Percentiles rank a stretch among this genome's conserved stretches.
Conservation (phyloP, 78 protist genomes). For the Guillardia theta region DNA sequence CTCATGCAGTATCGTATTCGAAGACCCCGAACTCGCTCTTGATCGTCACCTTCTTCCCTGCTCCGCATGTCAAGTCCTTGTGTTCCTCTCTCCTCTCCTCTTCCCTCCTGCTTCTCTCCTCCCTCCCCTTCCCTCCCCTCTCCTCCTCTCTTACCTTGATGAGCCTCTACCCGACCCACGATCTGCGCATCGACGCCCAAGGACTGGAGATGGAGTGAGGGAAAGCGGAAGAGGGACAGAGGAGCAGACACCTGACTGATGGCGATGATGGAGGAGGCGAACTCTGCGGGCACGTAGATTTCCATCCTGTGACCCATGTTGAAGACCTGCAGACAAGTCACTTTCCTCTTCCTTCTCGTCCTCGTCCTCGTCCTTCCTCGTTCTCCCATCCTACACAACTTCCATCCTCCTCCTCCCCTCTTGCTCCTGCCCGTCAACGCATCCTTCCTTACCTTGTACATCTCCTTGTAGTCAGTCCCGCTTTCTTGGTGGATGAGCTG, state of each 20-base stretch:
- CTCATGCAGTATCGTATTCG: not conserved
- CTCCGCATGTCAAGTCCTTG: not conserved
- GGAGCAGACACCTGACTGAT: not conserved
- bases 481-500: not conserved
- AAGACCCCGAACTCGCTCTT: constrained; percentile 22
- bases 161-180: not conserved
- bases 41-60: constrained; percentile 39
- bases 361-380: not conserved
- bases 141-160: too few relatives aligned
- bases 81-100: not conserved
- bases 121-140: too few relatives aligned
- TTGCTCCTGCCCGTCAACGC: too few relatives aligned
- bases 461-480: constrained; percentile 55
- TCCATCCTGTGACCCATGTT: constrained; percentile 61
- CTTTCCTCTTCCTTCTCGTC: not conserved
- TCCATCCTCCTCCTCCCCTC: too few relatives aligned
- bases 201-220: not conserved
- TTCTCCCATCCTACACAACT: not conserved
- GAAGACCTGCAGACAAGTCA: not conserved
- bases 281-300: constrained; percentile 22
- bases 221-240: not conserved
- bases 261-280: not conserved
- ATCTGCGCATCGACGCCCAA: constrained; percentile 43
- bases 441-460: constrained; percentile 46
- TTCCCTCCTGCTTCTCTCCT: too few relatives aligned